phyloP scores from a whole-genome alignment of 164 flowering plant genomes.

The Berberis vulgaris region DNA sequence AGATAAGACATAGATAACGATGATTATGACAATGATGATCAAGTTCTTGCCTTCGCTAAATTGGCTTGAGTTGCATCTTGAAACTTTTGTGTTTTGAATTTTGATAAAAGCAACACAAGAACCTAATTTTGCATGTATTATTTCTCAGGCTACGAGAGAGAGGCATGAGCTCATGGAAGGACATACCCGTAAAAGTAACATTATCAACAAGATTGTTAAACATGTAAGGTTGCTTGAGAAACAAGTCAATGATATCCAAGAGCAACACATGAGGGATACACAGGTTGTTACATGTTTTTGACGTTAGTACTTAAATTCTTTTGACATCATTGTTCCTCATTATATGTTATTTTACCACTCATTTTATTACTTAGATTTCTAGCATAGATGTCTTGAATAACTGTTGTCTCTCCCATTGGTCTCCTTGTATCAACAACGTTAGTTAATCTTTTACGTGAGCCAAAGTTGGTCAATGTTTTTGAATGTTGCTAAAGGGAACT shows the following conservation, averaged over 20 bases:
- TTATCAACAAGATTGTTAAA: conserved; percentile 36
- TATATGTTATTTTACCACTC: too few relatives aligned
- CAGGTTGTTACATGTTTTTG: conserved; percentile 38
- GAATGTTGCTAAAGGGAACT: too few relatives aligned
- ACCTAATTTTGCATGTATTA: neutral
- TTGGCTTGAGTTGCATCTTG: neutral
- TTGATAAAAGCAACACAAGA: too few relatives aligned
- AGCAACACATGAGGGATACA: conserved; percentile 50
- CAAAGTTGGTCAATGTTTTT: too few relatives aligned
- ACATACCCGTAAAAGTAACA: conserved; percentile 22
- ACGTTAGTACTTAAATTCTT: neutral
- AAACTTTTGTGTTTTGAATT: neutral
- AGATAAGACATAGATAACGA: too few relatives aligned
- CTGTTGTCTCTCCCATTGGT: too few relatives aligned
- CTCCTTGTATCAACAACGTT: too few relatives aligned
- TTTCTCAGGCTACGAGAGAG: conserved; percentile 51
- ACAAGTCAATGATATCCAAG: conserved; percentile 57
- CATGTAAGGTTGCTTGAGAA: conserved; percentile 40
- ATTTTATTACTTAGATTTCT: too few relatives aligned
- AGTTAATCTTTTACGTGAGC: too few relatives aligned
- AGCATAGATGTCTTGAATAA: too few relatives aligned
- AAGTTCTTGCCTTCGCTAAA: too few relatives aligned
- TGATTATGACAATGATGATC: too few relatives aligned
- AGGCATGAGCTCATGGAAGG: conserved; percentile 53
- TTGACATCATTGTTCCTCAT: neutral